These are phyloP conservation scores for Chaetomium cochliodes DNA, from an alignment of 495 filamentous ascomycete species.

Conservation along the genomic window DNA sequence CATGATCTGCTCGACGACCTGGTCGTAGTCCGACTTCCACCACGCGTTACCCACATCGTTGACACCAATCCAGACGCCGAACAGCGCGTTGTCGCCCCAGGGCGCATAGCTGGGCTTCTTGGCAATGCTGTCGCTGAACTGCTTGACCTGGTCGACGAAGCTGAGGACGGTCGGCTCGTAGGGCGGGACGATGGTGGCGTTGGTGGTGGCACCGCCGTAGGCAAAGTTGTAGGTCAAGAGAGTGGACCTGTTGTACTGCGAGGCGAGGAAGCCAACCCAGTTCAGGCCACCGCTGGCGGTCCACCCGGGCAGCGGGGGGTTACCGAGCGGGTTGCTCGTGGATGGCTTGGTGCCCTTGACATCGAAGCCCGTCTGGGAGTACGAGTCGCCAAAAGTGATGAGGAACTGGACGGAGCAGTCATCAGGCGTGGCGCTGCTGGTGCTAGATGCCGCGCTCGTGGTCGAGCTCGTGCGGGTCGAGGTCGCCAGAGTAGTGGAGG, in stretches of 20 bases:
- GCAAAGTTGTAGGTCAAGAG: conserved; percentile 68
- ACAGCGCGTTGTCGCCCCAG: conserved; percentile 64
- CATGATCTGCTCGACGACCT: conserved; percentile 56
- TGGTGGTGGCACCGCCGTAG: conserved; percentile 67
- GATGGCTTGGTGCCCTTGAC: conserved; percentile 58
- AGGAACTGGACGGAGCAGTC: conserved; percentile 31
- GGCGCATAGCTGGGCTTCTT: conserved; percentile 42
- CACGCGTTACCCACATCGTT: conserved; percentile 75
- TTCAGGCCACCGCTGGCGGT: conserved; percentile 60
- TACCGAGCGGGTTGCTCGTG: conserved; percentile 68
- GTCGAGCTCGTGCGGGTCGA: conserved; percentile 9
- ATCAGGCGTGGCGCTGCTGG: background rate
- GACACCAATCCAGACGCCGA: conserved; percentile 74
- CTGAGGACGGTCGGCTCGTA: conserved; percentile 52
- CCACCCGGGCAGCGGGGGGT: conserved; percentile 63
- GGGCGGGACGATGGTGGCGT: conserved; percentile 54
- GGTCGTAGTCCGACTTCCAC: conserved; percentile 43
- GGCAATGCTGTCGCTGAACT: conserved; percentile 43
- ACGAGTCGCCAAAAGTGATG: conserved; percentile 51
- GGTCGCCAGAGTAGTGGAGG: conserved; percentile 5
- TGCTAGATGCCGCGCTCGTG: conserved; percentile 6
- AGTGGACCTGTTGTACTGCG: conserved; percentile 58
- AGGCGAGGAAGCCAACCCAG: conserved; percentile 68
- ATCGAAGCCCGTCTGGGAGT: conserved; percentile 63
- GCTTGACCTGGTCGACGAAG: conserved; percentile 58